Evolutionary conservation across 306 rosid species (phyloP).

Genomic region (Neltuma alba): DNA sequence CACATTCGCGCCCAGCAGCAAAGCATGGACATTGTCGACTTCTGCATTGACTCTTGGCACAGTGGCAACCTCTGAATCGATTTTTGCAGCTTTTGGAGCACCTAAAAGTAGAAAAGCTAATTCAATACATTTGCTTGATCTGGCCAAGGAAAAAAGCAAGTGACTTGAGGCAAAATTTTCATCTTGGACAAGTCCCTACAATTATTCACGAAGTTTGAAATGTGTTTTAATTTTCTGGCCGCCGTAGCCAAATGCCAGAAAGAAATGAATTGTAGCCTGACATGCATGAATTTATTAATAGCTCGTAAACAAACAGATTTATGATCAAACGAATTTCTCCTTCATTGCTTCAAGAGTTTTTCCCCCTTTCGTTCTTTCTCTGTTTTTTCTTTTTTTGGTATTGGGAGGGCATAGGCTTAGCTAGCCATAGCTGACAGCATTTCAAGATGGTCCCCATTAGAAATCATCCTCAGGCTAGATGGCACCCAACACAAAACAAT

Average conservation of each 20-base stretch:
- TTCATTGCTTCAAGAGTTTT: neutral
- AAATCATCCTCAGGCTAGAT: neutral
- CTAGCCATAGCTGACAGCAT: slow-evolving; percentile 14
- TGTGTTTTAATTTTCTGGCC: neutral
- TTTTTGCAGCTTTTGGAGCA: slow-evolving; percentile 99
- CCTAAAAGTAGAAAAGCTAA: slow-evolving; percentile 46
- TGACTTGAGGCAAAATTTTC: neutral
- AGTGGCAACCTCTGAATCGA: slow-evolving; percentile 96
- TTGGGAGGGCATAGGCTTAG: slow-evolving; percentile 18
- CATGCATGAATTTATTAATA: neutral
- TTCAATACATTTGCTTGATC: slow-evolving; percentile 6
- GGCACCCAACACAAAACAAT: neutral
- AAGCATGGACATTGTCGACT: slow-evolving; percentile 98
- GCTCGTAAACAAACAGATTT: neutral
- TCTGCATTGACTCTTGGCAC: slow-evolving; percentile 98
- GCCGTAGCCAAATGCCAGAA: neutral
- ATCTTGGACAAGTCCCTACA: neutral
- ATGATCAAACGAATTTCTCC: slow-evolving; percentile 7
- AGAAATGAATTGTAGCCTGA: neutral
- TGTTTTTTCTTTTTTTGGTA: neutral
- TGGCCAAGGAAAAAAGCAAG: neutral
- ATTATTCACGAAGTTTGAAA: slow-evolving; percentile 28
- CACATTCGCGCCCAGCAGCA: slow-evolving; percentile 99
- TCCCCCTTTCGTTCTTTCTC: too few relatives aligned
- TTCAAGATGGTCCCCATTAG: slow-evolving; percentile 12